Evolutionary conservation across 1,284 basidiomycete species (phyloP), one percentile per base, ranked within the genome.

Genomic region (Moesziomyces parantarcticus): DNA sequence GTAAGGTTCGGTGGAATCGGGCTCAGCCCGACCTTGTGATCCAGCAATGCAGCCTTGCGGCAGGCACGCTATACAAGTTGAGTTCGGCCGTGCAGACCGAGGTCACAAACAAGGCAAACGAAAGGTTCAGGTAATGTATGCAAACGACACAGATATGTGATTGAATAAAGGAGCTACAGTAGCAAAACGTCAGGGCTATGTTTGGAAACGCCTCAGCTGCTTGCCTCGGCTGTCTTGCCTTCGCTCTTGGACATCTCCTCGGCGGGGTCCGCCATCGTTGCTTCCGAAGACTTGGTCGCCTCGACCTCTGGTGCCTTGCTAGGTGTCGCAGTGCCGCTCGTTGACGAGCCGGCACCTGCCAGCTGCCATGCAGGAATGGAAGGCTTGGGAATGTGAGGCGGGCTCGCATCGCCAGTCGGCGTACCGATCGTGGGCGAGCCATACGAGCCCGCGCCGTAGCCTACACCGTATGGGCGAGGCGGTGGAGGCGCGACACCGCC

Each of bases 301-400:
- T 67, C 64, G 20, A 46, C 42, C 36, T 62, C 59, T 10, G 42
- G 18, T 10, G 51, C 51, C 49, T 48, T 63, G 22, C 36, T 32
- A 5, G 68, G 45, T 1, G 58, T 50, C 8, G 58, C 41, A 18
- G 50, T 29, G 5, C 54, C 58, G 29, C 40, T 50, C 3, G 44
- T 43, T 5, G 58, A 40, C 23, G 63, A 50, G 0, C 70, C 60
- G 1, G 60, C 62, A 14, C 74, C 76, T 0, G 79, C 80, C 3
- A 83, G 65, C 62, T 83, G 82, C 82, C 82, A 83, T 0, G 78
- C 78, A 4, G 82, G 82, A 20, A 83, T 82, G 7, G 61, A 57
- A 11, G 81, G 81, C 56, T 77, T 77, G 20, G 75, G 60, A 1
- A 72, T 34, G 18, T 72, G 72, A 18, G 76, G 69, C n/a, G 77